These are phyloP conservation scores for Termitomyces sp. DNA, from an alignment of 768 basidiomycete species.

Conservation along the genomic window DNA sequence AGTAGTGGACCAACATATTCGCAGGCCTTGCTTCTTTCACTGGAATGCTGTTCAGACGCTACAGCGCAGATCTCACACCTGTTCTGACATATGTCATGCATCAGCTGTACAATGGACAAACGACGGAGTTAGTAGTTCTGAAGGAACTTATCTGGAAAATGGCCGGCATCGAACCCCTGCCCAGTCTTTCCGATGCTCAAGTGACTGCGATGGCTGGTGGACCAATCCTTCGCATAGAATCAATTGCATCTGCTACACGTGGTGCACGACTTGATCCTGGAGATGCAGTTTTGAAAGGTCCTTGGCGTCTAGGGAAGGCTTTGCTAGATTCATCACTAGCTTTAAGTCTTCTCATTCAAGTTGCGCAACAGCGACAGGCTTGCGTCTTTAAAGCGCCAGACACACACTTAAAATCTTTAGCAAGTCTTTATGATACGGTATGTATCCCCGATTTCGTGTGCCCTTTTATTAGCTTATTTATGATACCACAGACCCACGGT, in stretches of 20 bases:
- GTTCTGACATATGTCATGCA: slow-evolving; percentile 89
- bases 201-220: slow-evolving; percentile 91
- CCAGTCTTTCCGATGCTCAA: slow-evolving; percentile 84
- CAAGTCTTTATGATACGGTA: slow-evolving; percentile 85
- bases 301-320: slow-evolving; percentile 58
- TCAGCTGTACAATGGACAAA: slow-evolving; percentile 76
- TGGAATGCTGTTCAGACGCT: slow-evolving; percentile 86
- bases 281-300: slow-evolving; percentile 60
- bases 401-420: slow-evolving; percentile 80
- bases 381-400: slow-evolving; percentile 73
- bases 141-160: slow-evolving; percentile 92
- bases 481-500: slow-evolving; percentile 66
- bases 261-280: slow-evolving; percentile 67
- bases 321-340: slow-evolving; percentile 69
- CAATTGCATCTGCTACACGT: slow-evolving; percentile 72
- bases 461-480: slow-evolving; percentile 6
- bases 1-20: slow-evolving; percentile 12
- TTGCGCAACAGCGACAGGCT: slow-evolving; percentile 86
- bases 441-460: slow-evolving; percentile 22
- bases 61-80: slow-evolving; percentile 76
- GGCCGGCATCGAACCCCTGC: slow-evolving; percentile 90
- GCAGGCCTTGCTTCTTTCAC: slow-evolving; percentile 89
- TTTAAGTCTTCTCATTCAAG: slow-evolving; percentile 85
- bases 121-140: slow-evolving; percentile 88
- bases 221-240: slow-evolving; percentile 79